Conservation (phyloP, 176 grass and related monocot genomes). For the Ampelocalamus luodianensis region DNA sequence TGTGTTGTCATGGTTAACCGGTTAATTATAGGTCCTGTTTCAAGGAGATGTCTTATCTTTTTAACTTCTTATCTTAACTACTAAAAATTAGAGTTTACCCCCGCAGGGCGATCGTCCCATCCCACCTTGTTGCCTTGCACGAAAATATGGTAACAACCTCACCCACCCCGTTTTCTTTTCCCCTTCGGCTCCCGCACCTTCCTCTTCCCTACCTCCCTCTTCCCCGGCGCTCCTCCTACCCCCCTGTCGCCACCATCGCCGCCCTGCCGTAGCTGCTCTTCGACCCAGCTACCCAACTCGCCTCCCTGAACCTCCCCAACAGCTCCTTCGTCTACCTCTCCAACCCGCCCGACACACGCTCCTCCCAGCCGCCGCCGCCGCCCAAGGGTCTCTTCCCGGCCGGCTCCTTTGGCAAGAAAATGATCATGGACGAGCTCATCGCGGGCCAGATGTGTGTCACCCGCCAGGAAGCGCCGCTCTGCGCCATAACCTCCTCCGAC, state of each 20-base stretch:
- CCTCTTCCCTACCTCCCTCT: background rate
- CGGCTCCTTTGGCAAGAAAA: conserved; percentile 82
- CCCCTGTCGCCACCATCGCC: background rate
- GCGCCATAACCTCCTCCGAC: conserved; percentile 73
- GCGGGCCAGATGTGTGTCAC: conserved; percentile 95
- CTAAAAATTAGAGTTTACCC: too few relatives aligned
- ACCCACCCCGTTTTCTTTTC: too few relatives aligned
- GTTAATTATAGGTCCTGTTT: too few relatives aligned
- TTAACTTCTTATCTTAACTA: too few relatives aligned
- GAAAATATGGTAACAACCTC: too few relatives aligned
- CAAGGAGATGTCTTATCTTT: too few relatives aligned
- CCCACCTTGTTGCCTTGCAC: too few relatives aligned
- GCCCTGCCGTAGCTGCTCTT: background rate
- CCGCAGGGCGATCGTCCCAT: too few relatives aligned
- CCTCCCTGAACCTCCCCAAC: conserved; percentile 60
- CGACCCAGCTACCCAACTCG: conserved; percentile 54
- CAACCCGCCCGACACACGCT: conserved; percentile 43
- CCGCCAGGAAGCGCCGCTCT: conserved; percentile 89
- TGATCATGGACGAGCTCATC: conserved; percentile 97
- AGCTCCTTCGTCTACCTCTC: conserved; percentile 75
- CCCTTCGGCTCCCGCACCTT: too few relatives aligned
- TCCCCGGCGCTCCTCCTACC: conserved; percentile 57
- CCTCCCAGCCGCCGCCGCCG: conserved; percentile 47
- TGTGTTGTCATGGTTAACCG: too few relatives aligned
- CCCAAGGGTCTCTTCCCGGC: conserved; percentile 54